Percentiles rank a stretch among this genome's conserved stretches.
Evolutionary conservation across 2,329 filamentous ascomycete genomes (phyloP).

Genomic region (Diaporthe sp.): DNA sequence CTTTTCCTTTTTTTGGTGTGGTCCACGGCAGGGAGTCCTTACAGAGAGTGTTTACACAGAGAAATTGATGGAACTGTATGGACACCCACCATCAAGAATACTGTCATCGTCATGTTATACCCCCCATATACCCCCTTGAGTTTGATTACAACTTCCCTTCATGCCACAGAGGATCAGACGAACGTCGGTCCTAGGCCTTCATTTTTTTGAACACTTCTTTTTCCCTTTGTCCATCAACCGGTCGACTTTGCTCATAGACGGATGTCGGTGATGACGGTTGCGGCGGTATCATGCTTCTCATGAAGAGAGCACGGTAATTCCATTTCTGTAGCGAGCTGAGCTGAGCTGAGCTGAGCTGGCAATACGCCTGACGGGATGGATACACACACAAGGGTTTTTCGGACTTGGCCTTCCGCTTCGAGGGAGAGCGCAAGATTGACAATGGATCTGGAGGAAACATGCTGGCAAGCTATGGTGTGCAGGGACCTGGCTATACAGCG

Average conservation of each 20-base stretch:
- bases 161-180: neutral
- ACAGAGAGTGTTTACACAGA: slow-evolving; percentile 29
- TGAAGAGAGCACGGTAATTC: slow-evolving; percentile 25
- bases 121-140: slow-evolving; percentile 35
- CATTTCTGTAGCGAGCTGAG: slow-evolving; percentile 5
- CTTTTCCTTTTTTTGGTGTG: neutral
- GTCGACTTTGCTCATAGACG: slow-evolving; percentile 20
- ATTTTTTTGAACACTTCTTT: neutral
- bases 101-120: slow-evolving; percentile 29
- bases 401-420: neutral
- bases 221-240: slow-evolving; percentile 17
- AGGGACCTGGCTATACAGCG: neutral
- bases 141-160: slow-evolving; percentile 25
- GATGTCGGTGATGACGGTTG: neutral
- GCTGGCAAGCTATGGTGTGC: neutral
- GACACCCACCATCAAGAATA: slow-evolving; percentile 18
- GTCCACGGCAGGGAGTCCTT: slow-evolving; percentile 4
- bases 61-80: slow-evolving; percentile 25
- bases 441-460: neutral
- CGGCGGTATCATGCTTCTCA: slow-evolving; percentile 17
- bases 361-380: neutral
- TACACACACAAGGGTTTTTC: neutral
- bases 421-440: slow-evolving; percentile 9
- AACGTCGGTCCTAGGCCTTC: neutral
- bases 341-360: slow-evolving; percentile 14